Base-by-base conservation (phyloP, 2,329 filamentous ascomycete genomes). In the Raffaelea arxii region DNA sequence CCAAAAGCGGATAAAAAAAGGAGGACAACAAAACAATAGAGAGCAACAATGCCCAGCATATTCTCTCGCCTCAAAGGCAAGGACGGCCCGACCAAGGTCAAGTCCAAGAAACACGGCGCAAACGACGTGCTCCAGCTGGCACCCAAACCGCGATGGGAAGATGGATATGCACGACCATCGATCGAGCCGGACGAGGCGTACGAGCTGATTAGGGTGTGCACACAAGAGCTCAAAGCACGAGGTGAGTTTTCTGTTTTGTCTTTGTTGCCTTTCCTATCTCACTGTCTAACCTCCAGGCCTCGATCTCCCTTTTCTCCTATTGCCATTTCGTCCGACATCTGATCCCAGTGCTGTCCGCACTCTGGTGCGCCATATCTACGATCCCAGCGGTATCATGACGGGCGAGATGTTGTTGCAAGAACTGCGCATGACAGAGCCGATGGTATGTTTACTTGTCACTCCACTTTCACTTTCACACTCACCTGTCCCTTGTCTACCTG, bases 281-380 rank as follows among this genome's bases (percentile, higher is more conserved):
- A 10, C 32, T 4, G 41, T 22, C 18, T 12, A 38, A 27, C 46
- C 44, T 51, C 25, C 53, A 94, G 89, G 83, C 54, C 82, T 97
- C 58, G 84, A 96, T 62, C 82, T 84, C 50, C 92, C 92, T 1
- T 97, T 98, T 64, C 77, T 97, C 24, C 81, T 98, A 9, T 77
- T 98, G 4, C 92, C 92, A 12, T 98, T 96, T 67, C 84, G 92
- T 57, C 92, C 91, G 21, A 88, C 86, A 24, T 92, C 90, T 53
- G 89, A 98, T 62, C 84, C 91, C 38, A 92, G 86, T 64, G 86
- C 87, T 44, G 89, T 94, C 51, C 86, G 90, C 62, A 91, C 85
- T 21, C 97, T 97, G 58, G 77, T 98, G 57, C 83, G 88, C 59
- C 89, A 91, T 66, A 97, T 88, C 67, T 98, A 96, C 70, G 85